Evolutionary conservation across 208 protist species (phyloP), one percentile per base, ranked within the genome.

Genomic region (Leishmania aethiopica): DNA sequence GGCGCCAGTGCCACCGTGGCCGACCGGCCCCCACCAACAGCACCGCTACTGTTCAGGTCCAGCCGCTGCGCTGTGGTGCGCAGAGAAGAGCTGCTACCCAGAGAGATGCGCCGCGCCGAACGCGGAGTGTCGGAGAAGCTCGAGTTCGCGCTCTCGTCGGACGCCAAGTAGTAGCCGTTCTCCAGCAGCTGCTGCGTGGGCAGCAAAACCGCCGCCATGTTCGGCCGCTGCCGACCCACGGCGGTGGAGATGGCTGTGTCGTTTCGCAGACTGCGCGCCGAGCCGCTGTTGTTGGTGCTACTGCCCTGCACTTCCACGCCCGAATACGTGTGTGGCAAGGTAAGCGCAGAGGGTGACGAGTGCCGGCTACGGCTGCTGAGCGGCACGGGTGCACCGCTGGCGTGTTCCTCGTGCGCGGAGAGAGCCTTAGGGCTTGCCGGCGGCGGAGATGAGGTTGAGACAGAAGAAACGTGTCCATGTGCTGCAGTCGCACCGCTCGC

Each of bases 111-210:
- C 32, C 73, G 77, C 37, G 72, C 78, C 28, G 86, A 86, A 10
- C 47, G 75, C 25, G 83, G 77, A 13, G 79, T 87, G 57, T 86
- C 80, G 45, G 88, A 87, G 66, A 93, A 93, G 79, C 92, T 95
- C 45, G 90, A 93, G 84, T 95, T 95, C 2, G 64, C 84, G 71
- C 84, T 87, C 60, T 77, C 77, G 32, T 85, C 80, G 22, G 80
- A 82, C 19, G 72, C 77, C 5, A 85, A 1, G 78, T 88, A 88
- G 74, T 83, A 84, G 53, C 81, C 81, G 32, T 80, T 75, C 13
- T 85, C 84, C 28, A 84, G 76, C 32, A 84, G 64, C 59, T 83
- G 79, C 75, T 86, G 79, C 25, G 73, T 49, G 0, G 78, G 76
- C 13, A 79, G 78, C 40, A 79, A 55, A 57, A 53, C 53, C 35